Evolutionary conservation across 495 filamentous ascomycete genomes (phyloP).

Genomic region (Chaetomidium leptoderma): DNA sequence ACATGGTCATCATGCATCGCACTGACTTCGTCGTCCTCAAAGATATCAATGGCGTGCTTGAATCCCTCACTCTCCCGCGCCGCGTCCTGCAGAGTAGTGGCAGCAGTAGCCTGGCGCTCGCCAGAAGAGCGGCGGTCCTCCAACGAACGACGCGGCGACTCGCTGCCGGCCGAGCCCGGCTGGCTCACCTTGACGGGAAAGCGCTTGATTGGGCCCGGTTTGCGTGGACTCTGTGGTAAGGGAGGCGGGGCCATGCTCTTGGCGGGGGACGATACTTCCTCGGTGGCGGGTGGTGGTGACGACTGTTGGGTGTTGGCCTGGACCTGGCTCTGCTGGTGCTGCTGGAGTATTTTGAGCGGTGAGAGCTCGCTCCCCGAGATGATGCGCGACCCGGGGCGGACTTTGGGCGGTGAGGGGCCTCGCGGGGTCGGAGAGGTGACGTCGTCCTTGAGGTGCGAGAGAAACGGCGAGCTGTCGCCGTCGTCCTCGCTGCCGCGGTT

Average conservation of each 20-base stretch:
- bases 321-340: slow-evolving; percentile 24
- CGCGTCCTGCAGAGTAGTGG: slow-evolving; percentile 44
- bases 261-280: slow-evolving; percentile 17
- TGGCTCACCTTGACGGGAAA: slow-evolving; percentile 50
- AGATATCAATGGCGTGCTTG: slow-evolving; percentile 48
- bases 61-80: slow-evolving; percentile 40
- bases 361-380: slow-evolving; percentile 47
- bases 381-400: slow-evolving; percentile 43
- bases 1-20: slow-evolving; percentile 10
- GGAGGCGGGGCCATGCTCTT: slow-evolving; percentile 30
- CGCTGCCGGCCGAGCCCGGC: slow-evolving; percentile 23
- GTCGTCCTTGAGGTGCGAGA: slow-evolving; percentile 29
- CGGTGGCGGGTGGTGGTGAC: slow-evolving; percentile 9
- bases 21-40: slow-evolving; percentile 48
- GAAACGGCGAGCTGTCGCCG: slow-evolving; percentile 29
- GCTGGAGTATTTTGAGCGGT: slow-evolving; percentile 47
- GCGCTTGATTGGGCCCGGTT: slow-evolving; percentile 47
- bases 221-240: slow-evolving; percentile 41
- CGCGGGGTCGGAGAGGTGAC: slow-evolving; percentile 23
- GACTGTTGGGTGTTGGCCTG: slow-evolving; percentile 10
- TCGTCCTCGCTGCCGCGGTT: slow-evolving; percentile 16
- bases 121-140: slow-evolving; percentile 25
- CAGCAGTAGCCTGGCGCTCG: slow-evolving; percentile 29
- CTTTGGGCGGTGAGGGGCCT: slow-evolving; percentile 34
- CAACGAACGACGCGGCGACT: slow-evolving; percentile 18